phyloP scores from a whole-genome alignment of 2,329 filamentous ascomycete genomes.

The Epicoccum sorghinum region DNA sequence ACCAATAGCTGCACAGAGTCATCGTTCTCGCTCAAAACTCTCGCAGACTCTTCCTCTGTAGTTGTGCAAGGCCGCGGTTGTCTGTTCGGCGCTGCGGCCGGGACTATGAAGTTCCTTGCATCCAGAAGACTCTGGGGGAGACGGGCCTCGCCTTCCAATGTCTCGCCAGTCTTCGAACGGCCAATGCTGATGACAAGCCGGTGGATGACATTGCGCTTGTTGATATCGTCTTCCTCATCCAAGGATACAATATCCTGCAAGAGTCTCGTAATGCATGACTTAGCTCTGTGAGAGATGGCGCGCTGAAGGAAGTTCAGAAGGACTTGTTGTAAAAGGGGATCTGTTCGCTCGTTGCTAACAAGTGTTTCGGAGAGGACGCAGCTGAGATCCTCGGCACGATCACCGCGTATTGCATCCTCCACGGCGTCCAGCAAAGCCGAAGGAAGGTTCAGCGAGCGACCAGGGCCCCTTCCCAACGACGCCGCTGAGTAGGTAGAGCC shows the following conservation, averaged over 20 bases:
- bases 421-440: slow-evolving; percentile 71
- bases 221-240: slow-evolving; percentile 89
- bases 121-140: slow-evolving; percentile 59
- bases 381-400: slow-evolving; percentile 65
- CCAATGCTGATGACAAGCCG: slow-evolving; percentile 91
- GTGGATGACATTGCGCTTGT: slow-evolving; percentile 91
- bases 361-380: slow-evolving; percentile 65
- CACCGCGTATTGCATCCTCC: slow-evolving; percentile 72
- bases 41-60: slow-evolving; percentile 67
- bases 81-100: slow-evolving; percentile 71
- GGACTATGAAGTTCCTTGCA: slow-evolving; percentile 76
- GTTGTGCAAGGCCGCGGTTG: slow-evolving; percentile 67
- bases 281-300: slow-evolving; percentile 73
- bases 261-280: slow-evolving; percentile 72
- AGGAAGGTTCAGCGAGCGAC: slow-evolving; percentile 76
- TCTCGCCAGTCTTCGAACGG: slow-evolving; percentile 67
- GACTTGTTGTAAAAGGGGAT: slow-evolving; percentile 65
- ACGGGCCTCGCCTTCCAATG: slow-evolving; percentile 56
- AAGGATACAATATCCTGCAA: slow-evolving; percentile 72
- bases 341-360: slow-evolving; percentile 56
- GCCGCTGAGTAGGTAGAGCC: slow-evolving; percentile 71
- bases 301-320: slow-evolving; percentile 81
- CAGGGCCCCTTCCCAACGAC: slow-evolving; percentile 77
- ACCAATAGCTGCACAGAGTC: slow-evolving; percentile 73
- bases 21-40: slow-evolving; percentile 71